Conservation (phyloP, 352 stramenopile species). For the Globisporangium parvum region DNA sequence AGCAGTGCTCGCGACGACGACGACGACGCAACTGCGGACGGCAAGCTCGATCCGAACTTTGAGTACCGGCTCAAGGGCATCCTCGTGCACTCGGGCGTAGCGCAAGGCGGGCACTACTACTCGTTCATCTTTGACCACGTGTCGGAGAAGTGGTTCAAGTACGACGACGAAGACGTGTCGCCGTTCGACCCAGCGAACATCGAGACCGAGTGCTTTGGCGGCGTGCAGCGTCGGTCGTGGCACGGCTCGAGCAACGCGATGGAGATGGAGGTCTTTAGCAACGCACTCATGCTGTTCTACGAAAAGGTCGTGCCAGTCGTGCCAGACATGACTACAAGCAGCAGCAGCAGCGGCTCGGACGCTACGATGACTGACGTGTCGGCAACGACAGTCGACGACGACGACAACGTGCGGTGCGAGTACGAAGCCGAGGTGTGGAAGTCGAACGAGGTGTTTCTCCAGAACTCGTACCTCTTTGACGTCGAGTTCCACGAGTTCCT, state of each 20-base stretch:
- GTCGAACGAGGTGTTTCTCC: slow-evolving; percentile 92
- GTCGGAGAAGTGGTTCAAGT: slow-evolving; percentile 97
- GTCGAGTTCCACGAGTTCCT: slow-evolving; percentile 95
- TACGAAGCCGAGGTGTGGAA: slow-evolving; percentile 91
- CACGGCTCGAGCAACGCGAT: slow-evolving; percentile 94
- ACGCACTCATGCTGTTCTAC: slow-evolving; percentile 99
- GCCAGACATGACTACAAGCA: neutral
- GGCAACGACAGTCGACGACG: neutral
- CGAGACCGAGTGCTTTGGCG: slow-evolving; percentile 98
- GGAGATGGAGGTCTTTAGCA: slow-evolving; percentile 98
- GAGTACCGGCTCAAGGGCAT: slow-evolving; percentile 97
- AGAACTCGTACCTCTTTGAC: slow-evolving; percentile 95
- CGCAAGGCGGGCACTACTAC: slow-evolving; percentile 99
- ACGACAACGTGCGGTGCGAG: slow-evolving; percentile 41
- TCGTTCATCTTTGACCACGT: slow-evolving; percentile 88
- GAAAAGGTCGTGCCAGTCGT: slow-evolving; percentile 91
- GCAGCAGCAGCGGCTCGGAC: slow-evolving; percentile 18
- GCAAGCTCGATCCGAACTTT: slow-evolving; percentile 87
- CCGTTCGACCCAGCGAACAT: slow-evolving; percentile 96
- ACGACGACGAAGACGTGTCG: slow-evolving; percentile 98
- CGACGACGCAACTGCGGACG: slow-evolving; percentile 15
- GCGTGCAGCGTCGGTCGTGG: slow-evolving; percentile 90
- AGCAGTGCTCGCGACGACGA: neutral
- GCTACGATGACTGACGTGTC: slow-evolving; percentile 18
- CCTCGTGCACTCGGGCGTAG: slow-evolving; percentile 97